Evolutionary conservation across 768 basidiomycete genomes (phyloP), one percentile per base, ranked within the genome.

Genomic region (Lactarius evosmus): DNA sequence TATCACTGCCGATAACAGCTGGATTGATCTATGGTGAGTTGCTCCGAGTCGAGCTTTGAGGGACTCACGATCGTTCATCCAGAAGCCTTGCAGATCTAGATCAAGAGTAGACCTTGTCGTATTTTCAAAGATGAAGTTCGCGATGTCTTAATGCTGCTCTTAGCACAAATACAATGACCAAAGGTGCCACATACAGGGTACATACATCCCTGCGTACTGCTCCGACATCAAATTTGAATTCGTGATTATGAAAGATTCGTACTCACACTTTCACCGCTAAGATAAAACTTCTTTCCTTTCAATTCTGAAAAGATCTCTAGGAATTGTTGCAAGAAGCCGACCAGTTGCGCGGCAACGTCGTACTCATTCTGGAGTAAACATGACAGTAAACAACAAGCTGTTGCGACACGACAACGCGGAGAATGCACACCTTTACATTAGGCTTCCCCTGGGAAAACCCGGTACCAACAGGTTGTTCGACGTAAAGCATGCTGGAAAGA

Each of bases 401-500:
- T 32, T 17, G 19, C 2, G 29, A 17, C 14, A 50, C 12, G 27
- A 12, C 12, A 41, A 22, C 2, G 32, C 22, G 2, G 34, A 17
- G 29, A 30, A 62, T 4, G 2, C 72, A 38, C 61, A 78, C 77
- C 50, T 60, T 64, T 41, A 85, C 85, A 62, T 85, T 83, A 0
- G 89, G 88, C 16, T 65, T 76, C 19, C 89, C 89, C 64, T 87
- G 86, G 2, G 87, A 87, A 72, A 85, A 91, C 0, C 89, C 89
- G 5, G 89, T 91, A 5, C 89, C 89, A 33, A 91, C 85, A 3
- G 89, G 89, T 67, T 91, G 90, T 66, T 92, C 90, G 12, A 91
- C 82, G 78, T 82, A 92, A 19, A 91, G 75, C 7, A 90, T 74
- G 60, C 85, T 89, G 2, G 88, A 88, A 8, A 91, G 77, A 69